phyloP scores from a whole-genome alignment of 108 stramenopile species.

The Pseudonitzschia pungens region DNA sequence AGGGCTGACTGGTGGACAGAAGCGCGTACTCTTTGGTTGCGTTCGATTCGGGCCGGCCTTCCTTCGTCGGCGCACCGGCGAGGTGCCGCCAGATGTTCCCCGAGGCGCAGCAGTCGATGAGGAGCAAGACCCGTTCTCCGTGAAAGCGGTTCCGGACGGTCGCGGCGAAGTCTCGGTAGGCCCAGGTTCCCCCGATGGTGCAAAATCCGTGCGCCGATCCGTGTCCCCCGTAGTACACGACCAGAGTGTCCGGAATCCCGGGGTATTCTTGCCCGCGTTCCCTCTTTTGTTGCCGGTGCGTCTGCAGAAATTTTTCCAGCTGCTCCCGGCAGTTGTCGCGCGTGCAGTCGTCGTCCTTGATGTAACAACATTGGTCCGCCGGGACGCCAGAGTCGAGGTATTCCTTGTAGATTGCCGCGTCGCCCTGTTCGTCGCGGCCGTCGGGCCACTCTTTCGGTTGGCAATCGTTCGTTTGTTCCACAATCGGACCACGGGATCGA shows the following conservation, averaged over 20 bases:
- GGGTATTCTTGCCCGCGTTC: not conserved
- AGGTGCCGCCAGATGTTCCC: slow-evolving; percentile 25
- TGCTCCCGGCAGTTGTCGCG: slow-evolving; percentile 22
- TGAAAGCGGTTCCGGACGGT: slow-evolving; percentile 20
- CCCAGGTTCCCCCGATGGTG: slow-evolving; percentile 21
- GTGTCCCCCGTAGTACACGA: slow-evolving; percentile 39
- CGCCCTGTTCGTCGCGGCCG: slow-evolving; percentile 33
- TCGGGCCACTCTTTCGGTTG: slow-evolving; percentile 24
- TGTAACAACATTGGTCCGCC: slow-evolving; percentile 13
- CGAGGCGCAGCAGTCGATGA: slow-evolving; percentile 36
- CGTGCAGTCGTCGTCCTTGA: slow-evolving; percentile 31
- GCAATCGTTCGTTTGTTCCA: not conserved
- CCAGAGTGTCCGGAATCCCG: slow-evolving; percentile 10
- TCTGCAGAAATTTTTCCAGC: slow-evolving; percentile 13
- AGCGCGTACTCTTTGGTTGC: slow-evolving; percentile 13
- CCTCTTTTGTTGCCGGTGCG: not conserved
- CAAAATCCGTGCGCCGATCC: slow-evolving; percentile 23
- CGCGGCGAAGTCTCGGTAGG: slow-evolving; percentile 8
- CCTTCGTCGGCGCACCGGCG: not conserved
- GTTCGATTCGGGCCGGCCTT: not conserved
- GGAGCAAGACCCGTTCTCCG: slow-evolving; percentile 31
- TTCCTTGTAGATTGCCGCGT: slow-evolving; percentile 28
- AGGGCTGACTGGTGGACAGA: slow-evolving; percentile 18
- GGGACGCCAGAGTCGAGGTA: slow-evolving; percentile 32
- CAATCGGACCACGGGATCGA: too few species aligned